Base-by-base conservation (phyloP, 2,329 filamentous ascomycete species). In the Trichoderma sp. region DNA sequence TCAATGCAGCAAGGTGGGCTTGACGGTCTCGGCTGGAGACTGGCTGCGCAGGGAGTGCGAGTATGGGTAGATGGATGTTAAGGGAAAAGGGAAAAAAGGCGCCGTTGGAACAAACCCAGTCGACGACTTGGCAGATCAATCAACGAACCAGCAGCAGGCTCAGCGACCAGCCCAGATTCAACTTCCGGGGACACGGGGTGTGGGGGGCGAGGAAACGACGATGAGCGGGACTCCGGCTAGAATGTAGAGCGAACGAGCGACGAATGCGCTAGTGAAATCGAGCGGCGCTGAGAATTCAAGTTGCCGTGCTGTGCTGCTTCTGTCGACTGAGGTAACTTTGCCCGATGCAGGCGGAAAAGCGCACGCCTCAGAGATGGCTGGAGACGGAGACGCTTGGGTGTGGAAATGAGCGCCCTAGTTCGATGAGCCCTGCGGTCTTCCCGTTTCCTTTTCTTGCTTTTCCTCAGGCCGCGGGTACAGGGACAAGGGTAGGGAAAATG, bases 141-240 rank as follows among this genome's bases (percentile, higher is more conserved):
- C 41, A 67, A 60, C 71, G 71, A 73, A 73, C 71, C 60, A 69
- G 59, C 68, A 31, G 68, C 68, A 63, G 71, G 71, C 71, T 74
- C 63, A 74, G 35, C 62, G 62, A 74, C 71, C 66, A 75, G 74
- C 66, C 65, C 66, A 75, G 74, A 33, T 62, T 66, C 67, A 72
- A 69, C 62, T 62, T 75, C 74, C 74, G 74, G 74, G 66, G 74
- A 71, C 67, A 75, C 74, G 74, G 74, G 74, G 74, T 71, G 74
- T 75, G 74, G 67, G 74, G 62, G 67, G 38, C 38, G 38, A 31
- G 45, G 71, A 31, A 73, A 73, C 41, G 41, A 73, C 71, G 71
- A 38, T 29, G 71, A 38, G 71, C 71, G 71, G 74, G 67, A 53
- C 67, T 56, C 74, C 27, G 50, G 62, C 74, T 75, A 72, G 74